Evolutionary conservation across 768 basidiomycete genomes (phyloP), one percentile per base, ranked within the genome.

Genomic region (Piloderma croceum): DNA sequence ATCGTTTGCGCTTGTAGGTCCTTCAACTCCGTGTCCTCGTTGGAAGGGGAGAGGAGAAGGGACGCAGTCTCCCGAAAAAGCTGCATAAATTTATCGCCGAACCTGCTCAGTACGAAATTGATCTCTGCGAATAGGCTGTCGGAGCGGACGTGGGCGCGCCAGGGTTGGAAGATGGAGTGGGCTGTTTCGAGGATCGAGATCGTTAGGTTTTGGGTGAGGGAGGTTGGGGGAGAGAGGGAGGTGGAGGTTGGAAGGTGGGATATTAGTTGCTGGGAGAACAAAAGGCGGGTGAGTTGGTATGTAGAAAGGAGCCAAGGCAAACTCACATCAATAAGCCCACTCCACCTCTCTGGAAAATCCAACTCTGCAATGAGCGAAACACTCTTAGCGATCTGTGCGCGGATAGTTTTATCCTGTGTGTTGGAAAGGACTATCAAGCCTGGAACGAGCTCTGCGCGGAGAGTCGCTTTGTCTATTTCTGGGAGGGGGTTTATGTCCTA

Each of bases 81-180:
- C 42, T 78, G 73, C 41, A 92, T 76, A 68, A 91, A 98, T 0
- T 90, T 86, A 2, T 66, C 58, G 64, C 86, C 80, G 67, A 98
- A 96, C 53, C 80, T 81, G 29, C 66, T 69, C 25, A 98, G 73
- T 39, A 96, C 93, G 41, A 88, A 71, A 61, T 94, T 96, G 70
- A 99, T 97, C 53, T 85, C 87, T 3, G 81, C 72, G 68, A 82
- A 98, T 34, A 99, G 79, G 29, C 73, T 61, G 62, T 99, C 85
- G 10, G 88, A 85, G 43, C 91, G 80, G 47, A 91, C 86, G 52
- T 85, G 86, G 2, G 90, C 81, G 32, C 94, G 79, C 94, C 94
- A 99, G 34, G 83, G 84, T 31, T 71, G 76, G 67, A 97, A 98
- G 53, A 99, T 97, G 27, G 90, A 93, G 59, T 97, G 96, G 0